Conservation (phyloP, 495 filamentous ascomycete genomes). For the Oidiodendron maius region DNA sequence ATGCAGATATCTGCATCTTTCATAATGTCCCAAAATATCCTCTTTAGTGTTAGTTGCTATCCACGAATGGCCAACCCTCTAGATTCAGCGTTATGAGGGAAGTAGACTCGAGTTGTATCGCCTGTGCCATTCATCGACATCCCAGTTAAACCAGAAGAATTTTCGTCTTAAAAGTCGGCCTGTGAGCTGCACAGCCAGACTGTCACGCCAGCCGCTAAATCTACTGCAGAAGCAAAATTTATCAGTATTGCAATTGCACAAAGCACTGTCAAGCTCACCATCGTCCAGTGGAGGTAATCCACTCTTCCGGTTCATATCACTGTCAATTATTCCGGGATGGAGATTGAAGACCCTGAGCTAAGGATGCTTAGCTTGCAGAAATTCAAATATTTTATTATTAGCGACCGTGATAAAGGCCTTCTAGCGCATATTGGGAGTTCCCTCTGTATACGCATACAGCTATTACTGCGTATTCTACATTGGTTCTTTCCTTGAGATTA, state of each 20-base stretch:
- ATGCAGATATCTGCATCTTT: too few species aligned
- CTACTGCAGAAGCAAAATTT: constrained; percentile 1
- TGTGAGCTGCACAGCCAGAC: constrained; percentile 45
- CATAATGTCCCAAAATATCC: too few species aligned
- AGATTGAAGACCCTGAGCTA: constrained; percentile 34
- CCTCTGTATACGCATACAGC: too few species aligned
- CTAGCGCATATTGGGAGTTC: too few species aligned
- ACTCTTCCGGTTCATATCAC: constrained; percentile 29
- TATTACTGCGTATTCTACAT: too few species aligned
- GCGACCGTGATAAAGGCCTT: too few species aligned
- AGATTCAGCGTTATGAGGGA: background rate
- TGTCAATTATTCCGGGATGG: constrained; percentile 42
- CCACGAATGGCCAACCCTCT: background rate
- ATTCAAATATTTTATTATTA: constrained; percentile 35
- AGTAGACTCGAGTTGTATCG: background rate
- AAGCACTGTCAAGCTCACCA: too few species aligned
- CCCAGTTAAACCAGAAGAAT: constrained; percentile 46
- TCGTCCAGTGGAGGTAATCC: constrained; percentile 27
- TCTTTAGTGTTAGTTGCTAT: too few species aligned
- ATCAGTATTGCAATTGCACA: constrained; percentile 6
- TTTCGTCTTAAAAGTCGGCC: constrained; percentile 36
- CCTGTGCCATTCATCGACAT: constrained; percentile 42
- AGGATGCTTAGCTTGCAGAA: constrained; percentile 26
- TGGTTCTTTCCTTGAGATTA: too few species aligned
- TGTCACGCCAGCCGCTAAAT: constrained; percentile 23